phyloP scores from a whole-genome alignment of 306 rosid species.

The Rosa persica region DNA sequence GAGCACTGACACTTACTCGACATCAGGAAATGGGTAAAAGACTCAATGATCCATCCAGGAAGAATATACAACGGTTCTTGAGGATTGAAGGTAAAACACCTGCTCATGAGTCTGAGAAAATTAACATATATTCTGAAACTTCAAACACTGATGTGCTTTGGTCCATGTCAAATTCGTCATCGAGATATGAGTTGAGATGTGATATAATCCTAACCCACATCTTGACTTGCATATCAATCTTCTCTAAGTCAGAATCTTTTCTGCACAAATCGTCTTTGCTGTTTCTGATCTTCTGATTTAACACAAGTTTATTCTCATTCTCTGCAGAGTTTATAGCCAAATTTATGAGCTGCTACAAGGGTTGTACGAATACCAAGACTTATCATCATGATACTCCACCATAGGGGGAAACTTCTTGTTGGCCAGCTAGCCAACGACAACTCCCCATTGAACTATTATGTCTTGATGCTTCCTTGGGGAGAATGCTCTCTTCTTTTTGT shows the following conservation, averaged over 20 bases:
- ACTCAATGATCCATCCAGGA: conserved; percentile 17
- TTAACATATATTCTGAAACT: too few relatives aligned
- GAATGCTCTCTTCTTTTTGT: not conserved
- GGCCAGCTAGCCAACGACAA: not conserved
- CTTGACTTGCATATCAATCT: too few relatives aligned
- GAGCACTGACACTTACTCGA: conserved; percentile 19
- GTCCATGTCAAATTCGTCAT: too few relatives aligned
- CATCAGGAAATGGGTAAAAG: conserved; percentile 2
- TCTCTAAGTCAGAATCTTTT: too few relatives aligned
- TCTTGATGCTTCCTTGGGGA: not conserved
- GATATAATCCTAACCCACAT: too few relatives aligned
- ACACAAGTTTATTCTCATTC: not conserved
- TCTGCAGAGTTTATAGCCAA: conserved; percentile 52
- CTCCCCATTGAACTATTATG: not conserved
- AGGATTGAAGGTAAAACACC: conserved; percentile 49
- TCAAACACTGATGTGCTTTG: too few relatives aligned
- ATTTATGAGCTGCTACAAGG: conserved; percentile 52
- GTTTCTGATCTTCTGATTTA: not conserved
- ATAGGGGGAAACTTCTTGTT: conserved; percentile 3
- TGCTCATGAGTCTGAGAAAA: not conserved
- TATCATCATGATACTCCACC: not conserved
- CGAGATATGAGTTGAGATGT: too few relatives aligned
- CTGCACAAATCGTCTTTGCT: too few relatives aligned
- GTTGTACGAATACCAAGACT: conserved; percentile 8
- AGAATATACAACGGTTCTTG: conserved; percentile 33